Percentiles rank a stretch among this genome's conserved stretches.
Conservation (phyloP, 176 grass and related monocot species). For the Hyparrhenia diplandra region DNA sequence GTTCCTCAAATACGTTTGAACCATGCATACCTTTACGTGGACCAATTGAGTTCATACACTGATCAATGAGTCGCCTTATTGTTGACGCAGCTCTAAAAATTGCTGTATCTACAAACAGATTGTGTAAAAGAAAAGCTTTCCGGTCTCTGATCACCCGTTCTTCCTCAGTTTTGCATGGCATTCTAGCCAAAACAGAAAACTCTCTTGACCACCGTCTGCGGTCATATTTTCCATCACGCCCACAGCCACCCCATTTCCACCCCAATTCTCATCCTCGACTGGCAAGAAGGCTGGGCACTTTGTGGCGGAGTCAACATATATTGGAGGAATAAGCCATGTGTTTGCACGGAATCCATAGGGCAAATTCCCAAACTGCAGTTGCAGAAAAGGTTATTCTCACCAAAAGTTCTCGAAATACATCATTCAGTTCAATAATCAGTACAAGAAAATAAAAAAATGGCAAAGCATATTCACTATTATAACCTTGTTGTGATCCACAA, state of each 20-base stretch:
- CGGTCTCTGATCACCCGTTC: slow-evolving; percentile 81
- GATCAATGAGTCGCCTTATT: slow-evolving; percentile 47
- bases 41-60: slow-evolving; percentile 20
- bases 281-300: slow-evolving; percentile 58
- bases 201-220: slow-evolving; percentile 71
- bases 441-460: too few species aligned
- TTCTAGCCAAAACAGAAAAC: slow-evolving; percentile 66
- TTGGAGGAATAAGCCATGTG: not conserved
- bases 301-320: slow-evolving; percentile 60
- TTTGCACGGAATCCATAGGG: too few species aligned
- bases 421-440: not conserved
- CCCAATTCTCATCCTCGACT: slow-evolving; percentile 83
- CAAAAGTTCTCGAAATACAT: too few species aligned
- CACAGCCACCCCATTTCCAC: slow-evolving; percentile 75
- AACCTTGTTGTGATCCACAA: too few species aligned
- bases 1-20: slow-evolving; percentile 60
- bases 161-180: slow-evolving; percentile 84
- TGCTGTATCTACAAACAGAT: slow-evolving; percentile 82
- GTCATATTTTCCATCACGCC: slow-evolving; percentile 59
- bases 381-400: too few species aligned
- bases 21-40: slow-evolving; percentile 9
- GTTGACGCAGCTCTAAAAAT: slow-evolving; percentile 77
- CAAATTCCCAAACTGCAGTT: too few species aligned
- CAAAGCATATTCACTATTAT: too few species aligned
- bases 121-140: slow-evolving; percentile 96